These are phyloP conservation scores for Capillidium heterosporum DNA, from an alignment of 371 early-diverging fungal genomes.

Conservation along the genomic window DNA sequence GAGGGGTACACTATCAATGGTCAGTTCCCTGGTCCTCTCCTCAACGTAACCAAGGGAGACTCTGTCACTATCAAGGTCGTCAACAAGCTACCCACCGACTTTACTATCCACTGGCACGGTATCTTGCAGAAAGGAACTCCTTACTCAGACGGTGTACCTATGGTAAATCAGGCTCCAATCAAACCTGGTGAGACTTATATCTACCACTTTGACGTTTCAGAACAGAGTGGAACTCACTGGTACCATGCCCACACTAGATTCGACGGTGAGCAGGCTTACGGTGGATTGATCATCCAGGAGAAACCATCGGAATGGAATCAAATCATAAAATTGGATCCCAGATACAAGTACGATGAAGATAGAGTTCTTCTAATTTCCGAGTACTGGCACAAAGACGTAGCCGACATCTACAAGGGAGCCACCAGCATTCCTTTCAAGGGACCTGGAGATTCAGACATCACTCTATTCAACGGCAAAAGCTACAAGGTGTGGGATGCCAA, in stretches of 20 bases:
- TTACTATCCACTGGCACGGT: constrained; percentile 21
- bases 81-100: constrained; percentile 13
- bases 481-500: no score
- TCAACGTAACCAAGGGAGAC: constrained; percentile 18
- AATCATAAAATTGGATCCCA: constrained; percentile 10
- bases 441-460: background rate
- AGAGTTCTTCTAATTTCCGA: constrained; percentile 8
- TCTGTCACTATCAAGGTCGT: constrained; percentile 15
- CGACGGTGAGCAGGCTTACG: background rate
- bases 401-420: background rate
- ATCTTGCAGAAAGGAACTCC: constrained; percentile 17
- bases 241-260: constrained; percentile 13
- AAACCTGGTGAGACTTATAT: constrained; percentile 9
- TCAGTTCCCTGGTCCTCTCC: constrained; percentile 21
- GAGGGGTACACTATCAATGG: constrained; percentile 13
- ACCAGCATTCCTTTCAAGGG: background rate
- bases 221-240: no score
- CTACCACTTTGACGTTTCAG: constrained; percentile 13
- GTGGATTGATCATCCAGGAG: constrained; percentile 14
- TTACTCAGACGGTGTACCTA: constrained; percentile 22
- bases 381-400: background rate
- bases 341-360: no score
- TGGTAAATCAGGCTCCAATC: constrained; percentile 19
- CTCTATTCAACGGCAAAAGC: background rate
- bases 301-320: no score